Evolutionary conservation across 2,329 filamentous ascomycete species (phyloP).

Genomic region (Colletotrichum trifolii): DNA sequence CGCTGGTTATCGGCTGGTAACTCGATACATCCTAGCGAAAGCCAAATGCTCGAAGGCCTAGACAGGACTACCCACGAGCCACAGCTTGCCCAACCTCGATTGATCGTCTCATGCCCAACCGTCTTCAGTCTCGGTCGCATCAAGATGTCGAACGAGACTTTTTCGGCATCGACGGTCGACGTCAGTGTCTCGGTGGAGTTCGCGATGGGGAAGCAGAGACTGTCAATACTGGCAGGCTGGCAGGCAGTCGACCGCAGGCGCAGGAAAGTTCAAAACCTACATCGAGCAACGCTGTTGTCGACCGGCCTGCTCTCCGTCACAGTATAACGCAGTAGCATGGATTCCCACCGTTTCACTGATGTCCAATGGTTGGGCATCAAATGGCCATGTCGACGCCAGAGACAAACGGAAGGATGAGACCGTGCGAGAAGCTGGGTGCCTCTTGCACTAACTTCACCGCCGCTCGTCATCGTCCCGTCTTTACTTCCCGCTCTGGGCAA

Average conservation of each 20-base stretch:
- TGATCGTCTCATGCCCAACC: constrained; percentile 18
- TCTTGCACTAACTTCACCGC: constrained; percentile 8
- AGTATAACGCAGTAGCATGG: neutral
- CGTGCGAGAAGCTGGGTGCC: constrained; percentile 10
- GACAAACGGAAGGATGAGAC: constrained; percentile 21
- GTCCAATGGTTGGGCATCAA: constrained; percentile 19
- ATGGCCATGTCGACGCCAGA: constrained; percentile 15
- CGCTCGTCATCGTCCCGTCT: constrained; percentile 11
- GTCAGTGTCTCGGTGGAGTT: neutral
- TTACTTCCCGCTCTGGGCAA: no score
- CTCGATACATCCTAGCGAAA: constrained; percentile 9
- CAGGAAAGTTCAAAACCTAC: neutral
- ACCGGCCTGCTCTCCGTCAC: neutral
- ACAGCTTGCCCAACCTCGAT: constrained; percentile 6
- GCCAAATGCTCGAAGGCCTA: constrained; percentile 10
- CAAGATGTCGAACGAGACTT: constrained; percentile 11
- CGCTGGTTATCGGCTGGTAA: neutral
- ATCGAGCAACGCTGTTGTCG: constrained; percentile 4
- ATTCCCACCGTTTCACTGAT: constrained; percentile 8
- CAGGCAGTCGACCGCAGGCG: no score
- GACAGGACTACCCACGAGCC: constrained; percentile 31
- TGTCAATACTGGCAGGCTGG: no score
- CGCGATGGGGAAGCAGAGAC: no score
- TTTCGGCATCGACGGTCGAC: constrained; percentile 14
- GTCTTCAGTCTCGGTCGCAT: constrained; percentile 21